phyloP scores from a whole-genome alignment of 2,329 filamentous ascomycete genomes.

The Boeremia lycopersici region DNA sequence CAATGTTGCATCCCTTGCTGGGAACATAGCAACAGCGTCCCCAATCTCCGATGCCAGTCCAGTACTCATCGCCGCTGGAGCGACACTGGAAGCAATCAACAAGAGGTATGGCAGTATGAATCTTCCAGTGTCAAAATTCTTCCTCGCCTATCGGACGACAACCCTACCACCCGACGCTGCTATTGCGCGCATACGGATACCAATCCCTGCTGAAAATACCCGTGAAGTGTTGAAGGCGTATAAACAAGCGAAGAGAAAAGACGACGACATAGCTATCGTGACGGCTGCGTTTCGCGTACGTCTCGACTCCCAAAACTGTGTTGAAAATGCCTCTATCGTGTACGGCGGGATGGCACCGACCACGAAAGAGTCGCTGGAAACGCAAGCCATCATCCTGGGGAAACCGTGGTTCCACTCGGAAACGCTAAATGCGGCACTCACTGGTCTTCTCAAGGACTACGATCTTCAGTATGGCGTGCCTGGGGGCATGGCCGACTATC shows the following conservation, averaged over 20 bases:
- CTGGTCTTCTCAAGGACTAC: constrained; percentile 81
- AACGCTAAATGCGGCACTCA: constrained; percentile 85
- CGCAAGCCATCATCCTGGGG: constrained; percentile 73
- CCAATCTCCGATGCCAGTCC: constrained; percentile 96
- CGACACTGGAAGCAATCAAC: constrained; percentile 76
- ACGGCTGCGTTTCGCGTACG: constrained; percentile 80
- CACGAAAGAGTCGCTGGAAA: constrained; percentile 78
- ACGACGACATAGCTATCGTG: constrained; percentile 97
- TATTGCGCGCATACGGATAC: constrained; percentile 82
- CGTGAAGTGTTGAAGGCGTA: constrained; percentile 86
- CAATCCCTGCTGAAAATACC: constrained; percentile 66
- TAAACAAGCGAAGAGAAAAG: constrained; percentile 94
- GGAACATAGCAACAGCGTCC: constrained; percentile 89
- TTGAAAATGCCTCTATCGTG: constrained; percentile 77
- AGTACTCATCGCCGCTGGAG: constrained; percentile 83
- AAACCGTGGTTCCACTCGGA: constrained; percentile 78
- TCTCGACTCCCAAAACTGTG: constrained; percentile 69
- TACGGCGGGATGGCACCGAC: constrained; percentile 95
- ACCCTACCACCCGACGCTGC: constrained; percentile 78
- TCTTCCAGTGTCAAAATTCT: constrained; percentile 80
- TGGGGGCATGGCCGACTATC: constrained; percentile 94
- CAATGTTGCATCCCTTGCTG: constrained; percentile 92
- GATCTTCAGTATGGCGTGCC: constrained; percentile 85
- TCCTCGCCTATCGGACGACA: constrained; percentile 86
- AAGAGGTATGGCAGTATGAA: constrained; percentile 65